Conservation (phyloP, 2,329 filamentous ascomycete species). For the Neonectria hederae region DNA sequence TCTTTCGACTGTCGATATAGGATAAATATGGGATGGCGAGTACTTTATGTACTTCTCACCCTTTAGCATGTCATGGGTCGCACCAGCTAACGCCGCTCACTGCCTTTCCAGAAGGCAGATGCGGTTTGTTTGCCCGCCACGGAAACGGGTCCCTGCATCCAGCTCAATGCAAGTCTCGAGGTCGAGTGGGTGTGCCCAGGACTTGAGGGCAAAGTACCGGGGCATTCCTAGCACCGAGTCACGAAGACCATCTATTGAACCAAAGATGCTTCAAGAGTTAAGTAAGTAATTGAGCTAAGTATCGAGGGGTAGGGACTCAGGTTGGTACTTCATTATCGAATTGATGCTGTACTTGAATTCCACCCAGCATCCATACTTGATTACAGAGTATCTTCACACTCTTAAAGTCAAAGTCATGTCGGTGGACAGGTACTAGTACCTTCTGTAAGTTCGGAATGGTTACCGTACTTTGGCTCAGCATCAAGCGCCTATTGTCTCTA, state of each 20-base stretch:
- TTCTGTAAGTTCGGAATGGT: too few relatives aligned
- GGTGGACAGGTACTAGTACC: neutral
- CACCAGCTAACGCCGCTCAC: neutral
- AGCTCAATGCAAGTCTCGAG: neutral
- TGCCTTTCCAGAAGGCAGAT: neutral
- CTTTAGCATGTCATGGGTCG: neutral
- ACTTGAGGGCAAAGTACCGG: neutral
- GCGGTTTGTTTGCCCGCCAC: slow-evolving; percentile 9
- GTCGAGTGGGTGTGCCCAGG: neutral
- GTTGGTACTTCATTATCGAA: too few relatives aligned
- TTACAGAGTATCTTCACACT: neutral
- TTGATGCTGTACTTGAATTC: neutral
- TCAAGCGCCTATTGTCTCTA: neutral
- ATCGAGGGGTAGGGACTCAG: too few relatives aligned
- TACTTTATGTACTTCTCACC: too few relatives aligned
- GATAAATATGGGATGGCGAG: too few relatives aligned
- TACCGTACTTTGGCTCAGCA: too few relatives aligned
- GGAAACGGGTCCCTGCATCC: slow-evolving; percentile 20
- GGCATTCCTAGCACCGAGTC: neutral
- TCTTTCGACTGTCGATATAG: too few relatives aligned
- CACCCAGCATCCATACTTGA: neutral
- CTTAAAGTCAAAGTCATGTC: neutral
- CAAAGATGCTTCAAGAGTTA: too few relatives aligned
- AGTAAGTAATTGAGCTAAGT: too few relatives aligned
- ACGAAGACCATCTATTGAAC: too few relatives aligned